Conservation (phyloP, 2,329 filamentous ascomycete genomes). For the Paraphaeosphaeria sporulosa region DNA sequence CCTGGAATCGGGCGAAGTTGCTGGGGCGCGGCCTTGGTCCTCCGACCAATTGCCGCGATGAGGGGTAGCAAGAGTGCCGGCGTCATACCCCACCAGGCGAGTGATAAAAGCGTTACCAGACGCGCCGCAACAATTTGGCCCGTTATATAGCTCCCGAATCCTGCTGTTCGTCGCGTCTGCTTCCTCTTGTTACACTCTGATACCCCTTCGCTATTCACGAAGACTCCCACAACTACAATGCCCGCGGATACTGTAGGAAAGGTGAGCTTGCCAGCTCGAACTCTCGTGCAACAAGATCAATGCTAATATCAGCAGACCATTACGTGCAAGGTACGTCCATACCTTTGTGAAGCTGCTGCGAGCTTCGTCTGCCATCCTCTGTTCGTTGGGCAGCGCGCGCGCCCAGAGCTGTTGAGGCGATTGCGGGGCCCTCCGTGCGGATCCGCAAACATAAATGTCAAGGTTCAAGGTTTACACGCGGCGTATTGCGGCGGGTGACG, state of each 20-base stretch:
- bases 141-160: constrained; percentile 16
- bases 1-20: constrained; percentile 33
- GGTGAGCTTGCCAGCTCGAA: constrained; percentile 43
- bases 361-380: background rate
- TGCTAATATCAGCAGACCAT: constrained; percentile 70
- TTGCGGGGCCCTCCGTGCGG: constrained; percentile 35
- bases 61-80: constrained; percentile 36
- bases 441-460: constrained; percentile 31
- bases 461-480: background rate
- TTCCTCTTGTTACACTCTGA: constrained; percentile 16
- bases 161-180: constrained; percentile 9
- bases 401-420: background rate
- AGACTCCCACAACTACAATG: constrained; percentile 50
- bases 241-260: constrained; percentile 64
- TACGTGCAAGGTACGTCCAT: constrained; percentile 82
- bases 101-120: constrained; percentile 35
- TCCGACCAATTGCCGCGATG: constrained; percentile 26
- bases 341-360: background rate
- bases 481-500: background rate
- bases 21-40: constrained; percentile 23
- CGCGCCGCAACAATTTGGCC: constrained; percentile 26
- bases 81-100: constrained; percentile 14
- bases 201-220: constrained; percentile 5
- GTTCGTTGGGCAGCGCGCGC: constrained; percentile 8
- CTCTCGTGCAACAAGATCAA: constrained; percentile 17